Evolutionary conservation across 176 grass and related monocot species (phyloP).

Genomic region (Avena atlantica): DNA sequence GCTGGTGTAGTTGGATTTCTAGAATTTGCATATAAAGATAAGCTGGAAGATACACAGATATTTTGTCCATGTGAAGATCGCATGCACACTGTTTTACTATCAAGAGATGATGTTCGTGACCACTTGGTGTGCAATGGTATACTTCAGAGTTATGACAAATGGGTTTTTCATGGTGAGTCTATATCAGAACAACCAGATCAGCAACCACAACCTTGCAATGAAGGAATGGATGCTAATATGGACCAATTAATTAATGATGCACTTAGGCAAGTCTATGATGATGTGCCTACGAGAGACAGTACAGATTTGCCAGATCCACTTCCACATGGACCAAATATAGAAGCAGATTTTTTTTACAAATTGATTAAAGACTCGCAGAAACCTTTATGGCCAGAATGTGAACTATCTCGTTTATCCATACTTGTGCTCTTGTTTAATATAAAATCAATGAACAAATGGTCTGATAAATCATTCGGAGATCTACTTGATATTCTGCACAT

Average conservation of each 20-base stretch:
- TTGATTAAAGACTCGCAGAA: background rate
- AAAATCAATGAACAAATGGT: constrained; percentile 34
- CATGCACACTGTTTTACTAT: background rate
- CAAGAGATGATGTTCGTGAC: background rate
- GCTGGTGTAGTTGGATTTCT: constrained; percentile 1
- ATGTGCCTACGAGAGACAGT: background rate
- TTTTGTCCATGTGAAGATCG: background rate
- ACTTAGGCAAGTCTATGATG: constrained; percentile 11
- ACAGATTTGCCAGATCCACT: background rate
- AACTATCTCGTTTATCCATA: constrained; percentile 2
- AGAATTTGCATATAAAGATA: constrained; percentile 22
- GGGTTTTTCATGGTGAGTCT: constrained; percentile 23
- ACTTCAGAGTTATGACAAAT: background rate
- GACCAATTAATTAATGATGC: background rate
- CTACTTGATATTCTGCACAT: constrained; percentile 24
- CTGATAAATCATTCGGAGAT: constrained; percentile 35
- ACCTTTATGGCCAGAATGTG: background rate
- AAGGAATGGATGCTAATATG: background rate
- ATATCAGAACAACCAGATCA: background rate
- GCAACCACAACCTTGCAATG: background rate
- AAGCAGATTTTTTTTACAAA: background rate
- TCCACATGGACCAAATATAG: background rate
- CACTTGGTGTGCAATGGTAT: constrained; percentile 13
- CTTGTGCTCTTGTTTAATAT: constrained; percentile 22
- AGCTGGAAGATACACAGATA: background rate